These are phyloP conservation scores for Lipomyces yarrowii DNA, from an alignment of 1,139 yeast species.

Conservation along the genomic window DNA sequence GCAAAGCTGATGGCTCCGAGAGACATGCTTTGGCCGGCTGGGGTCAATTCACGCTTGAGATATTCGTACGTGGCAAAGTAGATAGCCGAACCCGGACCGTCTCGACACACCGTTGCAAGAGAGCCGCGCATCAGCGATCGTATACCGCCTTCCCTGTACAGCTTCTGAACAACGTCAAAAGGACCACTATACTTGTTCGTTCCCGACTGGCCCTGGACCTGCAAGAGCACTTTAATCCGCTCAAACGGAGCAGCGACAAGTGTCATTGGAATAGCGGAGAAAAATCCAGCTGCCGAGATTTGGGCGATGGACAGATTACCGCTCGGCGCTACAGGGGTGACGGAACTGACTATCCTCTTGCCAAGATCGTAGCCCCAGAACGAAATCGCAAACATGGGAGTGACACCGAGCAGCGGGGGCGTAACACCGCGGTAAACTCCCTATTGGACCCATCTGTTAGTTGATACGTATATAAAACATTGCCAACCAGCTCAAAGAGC, in stretches of 20 bases:
- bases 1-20: conserved; percentile 79
- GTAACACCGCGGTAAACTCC: conserved; percentile 88
- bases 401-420: conserved; percentile 91
- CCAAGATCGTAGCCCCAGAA: conserved; percentile 99
- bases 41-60: conserved; percentile 64
- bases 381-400: conserved; percentile 97
- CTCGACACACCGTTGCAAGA: conserved; percentile 89
- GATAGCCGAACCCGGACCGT: conserved; percentile 97
- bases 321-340: conserved; percentile 47
- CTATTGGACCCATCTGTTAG: conserved; percentile 9
- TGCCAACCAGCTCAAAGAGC: neutral
- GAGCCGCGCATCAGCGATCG: conserved; percentile 89
- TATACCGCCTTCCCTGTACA: conserved; percentile 81
- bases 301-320: conserved; percentile 61
- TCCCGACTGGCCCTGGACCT: conserved; percentile 63
- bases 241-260: conserved; percentile 96
- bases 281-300: conserved; percentile 91
- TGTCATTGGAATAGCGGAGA: conserved; percentile 93
- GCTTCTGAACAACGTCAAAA: conserved; percentile 63
- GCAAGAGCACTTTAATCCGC: conserved; percentile 91
- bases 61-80: conserved; percentile 94
- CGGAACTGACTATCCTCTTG: conserved; percentile 62
- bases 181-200: conserved; percentile 51
- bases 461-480: neutral
- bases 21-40: conserved; percentile 56